phyloP scores from a whole-genome alignment of 345 rosid species.

The Dipteronia sinensis region DNA sequence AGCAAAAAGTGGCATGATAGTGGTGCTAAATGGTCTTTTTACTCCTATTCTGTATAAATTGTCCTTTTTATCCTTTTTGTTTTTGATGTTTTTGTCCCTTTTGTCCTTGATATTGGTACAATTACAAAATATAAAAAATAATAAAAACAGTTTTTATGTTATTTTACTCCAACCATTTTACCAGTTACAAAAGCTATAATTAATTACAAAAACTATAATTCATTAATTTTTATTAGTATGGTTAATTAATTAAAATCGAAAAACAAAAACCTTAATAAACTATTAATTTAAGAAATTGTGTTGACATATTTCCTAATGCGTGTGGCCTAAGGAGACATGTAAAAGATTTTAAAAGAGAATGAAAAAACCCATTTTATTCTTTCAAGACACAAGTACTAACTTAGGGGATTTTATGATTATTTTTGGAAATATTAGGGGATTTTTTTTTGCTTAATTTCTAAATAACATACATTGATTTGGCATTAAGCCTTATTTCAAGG shows the following conservation, averaged over 20 bases:
- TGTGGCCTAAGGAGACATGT: not conserved
- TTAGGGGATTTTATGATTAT: not conserved
- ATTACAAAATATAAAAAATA: too few relatives aligned
- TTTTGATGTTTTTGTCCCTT: too few relatives aligned
- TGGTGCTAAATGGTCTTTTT: too few relatives aligned
- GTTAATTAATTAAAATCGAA: not conserved
- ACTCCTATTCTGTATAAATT: too few relatives aligned
- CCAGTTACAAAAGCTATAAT: too few relatives aligned
- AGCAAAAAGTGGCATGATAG: too few relatives aligned
- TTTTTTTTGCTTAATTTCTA: not conserved
- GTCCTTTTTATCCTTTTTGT: too few relatives aligned
- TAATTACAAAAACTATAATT: too few relatives aligned
- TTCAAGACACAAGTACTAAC: not conserved
- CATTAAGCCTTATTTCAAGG: not conserved
- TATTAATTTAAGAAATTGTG: not conserved
- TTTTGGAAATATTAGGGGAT: not conserved
- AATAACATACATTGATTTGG: not conserved
- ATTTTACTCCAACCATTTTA: too few relatives aligned
- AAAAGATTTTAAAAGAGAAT: not conserved
- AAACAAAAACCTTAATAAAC: not conserved
- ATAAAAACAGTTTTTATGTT: too few relatives aligned
- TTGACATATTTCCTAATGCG: not conserved
- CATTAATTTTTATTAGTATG: not conserved
- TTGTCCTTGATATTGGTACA: too few relatives aligned
- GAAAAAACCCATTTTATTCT: not conserved